A percentile compares a stretch with the other conserved stretches of the same genome.
Evolutionary conservation across 176 grass and related monocot species (phyloP).

Genomic region (Avena insularis): DNA sequence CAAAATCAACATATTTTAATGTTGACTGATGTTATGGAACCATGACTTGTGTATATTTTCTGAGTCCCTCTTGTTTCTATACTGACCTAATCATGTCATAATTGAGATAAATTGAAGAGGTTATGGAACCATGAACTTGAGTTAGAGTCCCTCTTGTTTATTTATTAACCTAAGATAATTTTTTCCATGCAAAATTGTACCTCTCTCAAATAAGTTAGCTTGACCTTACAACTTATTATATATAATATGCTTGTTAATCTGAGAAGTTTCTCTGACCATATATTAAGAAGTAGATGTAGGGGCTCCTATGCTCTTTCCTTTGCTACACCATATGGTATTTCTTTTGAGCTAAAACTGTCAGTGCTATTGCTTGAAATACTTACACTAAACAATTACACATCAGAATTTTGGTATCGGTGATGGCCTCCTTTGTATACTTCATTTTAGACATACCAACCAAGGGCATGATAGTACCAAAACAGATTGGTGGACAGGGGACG

Average conservation of each 20-base stretch:
- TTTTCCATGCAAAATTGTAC: background rate
- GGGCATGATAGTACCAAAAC: slow-evolving; percentile 10
- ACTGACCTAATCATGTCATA: background rate
- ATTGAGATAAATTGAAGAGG: background rate
- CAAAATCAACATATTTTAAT: too few species aligned
- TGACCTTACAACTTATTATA: background rate
- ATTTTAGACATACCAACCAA: slow-evolving; percentile 19
- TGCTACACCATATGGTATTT: background rate
- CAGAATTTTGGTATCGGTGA: background rate
- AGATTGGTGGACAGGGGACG: background rate
- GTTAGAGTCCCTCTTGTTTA: slow-evolving; percentile 13
- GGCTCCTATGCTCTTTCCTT: background rate
- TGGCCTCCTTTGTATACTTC: background rate
- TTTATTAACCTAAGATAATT: background rate
- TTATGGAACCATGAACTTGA: slow-evolving; percentile 1
- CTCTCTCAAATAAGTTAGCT: slow-evolving; percentile 4
- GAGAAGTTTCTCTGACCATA: background rate
- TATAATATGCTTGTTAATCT: background rate
- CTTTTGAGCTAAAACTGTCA: background rate
- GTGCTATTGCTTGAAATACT: background rate
- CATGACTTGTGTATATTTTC: background rate
- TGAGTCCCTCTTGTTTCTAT: slow-evolving; percentile 3
- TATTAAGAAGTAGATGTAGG: background rate
- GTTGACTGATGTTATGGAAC: background rate
- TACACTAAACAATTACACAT: background rate